phyloP scores from a whole-genome alignment of 306 rosid species.

The Cyamopsis tetragonoloba region DNA sequence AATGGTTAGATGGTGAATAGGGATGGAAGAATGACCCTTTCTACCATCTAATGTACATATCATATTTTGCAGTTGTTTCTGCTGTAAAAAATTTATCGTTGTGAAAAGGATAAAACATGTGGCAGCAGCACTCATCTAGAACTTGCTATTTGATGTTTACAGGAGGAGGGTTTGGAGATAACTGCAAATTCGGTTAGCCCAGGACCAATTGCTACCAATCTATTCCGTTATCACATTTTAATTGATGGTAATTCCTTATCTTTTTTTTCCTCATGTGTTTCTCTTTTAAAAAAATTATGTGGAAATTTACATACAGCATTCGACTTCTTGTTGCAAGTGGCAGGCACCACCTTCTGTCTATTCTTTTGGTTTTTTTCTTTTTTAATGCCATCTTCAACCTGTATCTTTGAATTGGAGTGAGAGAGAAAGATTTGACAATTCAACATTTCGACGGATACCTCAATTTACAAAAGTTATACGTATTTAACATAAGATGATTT shows the following conservation, averaged over 20 bases:
- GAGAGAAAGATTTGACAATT: too few relatives aligned
- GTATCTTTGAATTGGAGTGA: too few relatives aligned
- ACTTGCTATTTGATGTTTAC: constrained; percentile 10
- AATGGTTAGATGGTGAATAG: too few relatives aligned
- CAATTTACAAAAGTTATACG: too few relatives aligned
- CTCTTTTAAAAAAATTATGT: not conserved
- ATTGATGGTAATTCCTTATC: constrained; percentile 39
- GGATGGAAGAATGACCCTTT: too few relatives aligned
- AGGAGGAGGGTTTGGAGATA: constrained; percentile 48
- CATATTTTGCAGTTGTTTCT: not conserved
- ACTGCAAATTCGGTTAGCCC: constrained; percentile 60
- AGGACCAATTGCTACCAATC: constrained; percentile 50
- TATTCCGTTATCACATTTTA: constrained; percentile 39
- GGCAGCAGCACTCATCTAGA: not conserved
- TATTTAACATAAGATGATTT: too few relatives aligned
- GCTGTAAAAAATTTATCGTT: not conserved
- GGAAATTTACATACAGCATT: not conserved
- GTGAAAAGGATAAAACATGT: not conserved
- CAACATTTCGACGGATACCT: too few relatives aligned
- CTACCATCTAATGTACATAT: too few relatives aligned
- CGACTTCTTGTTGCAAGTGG: not conserved
- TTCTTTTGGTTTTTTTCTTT: not conserved
- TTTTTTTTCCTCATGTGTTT: not conserved
- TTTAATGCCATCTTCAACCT: too few relatives aligned
- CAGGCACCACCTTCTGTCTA: not conserved